Evolutionary conservation across 2,329 filamentous ascomycete species (phyloP), one percentile per base, ranked within the genome.

Genomic region (Apiospora kogelbergensis): DNA sequence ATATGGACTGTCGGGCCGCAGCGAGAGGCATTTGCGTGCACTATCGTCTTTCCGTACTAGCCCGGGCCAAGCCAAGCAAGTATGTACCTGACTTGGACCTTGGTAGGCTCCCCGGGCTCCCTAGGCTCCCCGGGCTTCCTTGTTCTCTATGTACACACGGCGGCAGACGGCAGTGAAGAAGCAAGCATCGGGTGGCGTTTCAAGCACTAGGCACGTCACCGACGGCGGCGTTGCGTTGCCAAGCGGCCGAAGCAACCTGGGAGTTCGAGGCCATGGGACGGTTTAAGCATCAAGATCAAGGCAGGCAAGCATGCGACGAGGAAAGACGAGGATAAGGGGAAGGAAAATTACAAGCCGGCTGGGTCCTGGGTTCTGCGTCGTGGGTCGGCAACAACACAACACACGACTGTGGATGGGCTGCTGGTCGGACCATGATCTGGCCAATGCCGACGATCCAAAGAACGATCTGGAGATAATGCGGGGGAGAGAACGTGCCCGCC

Each of bases 1-100:
- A 75, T 80, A 77, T 80, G 79, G 79, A 73, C 73, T 77, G 75
- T 80, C 79, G 79, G 79, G 68, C 78, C 78, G 78, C 67, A 68
- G 70, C 73, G 74, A 75, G 71, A 60, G 20, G n/a, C 30, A 37
- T 26, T 22, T 20, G 37, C 40, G 26, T 37, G 13, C 53, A 30
- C 30, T 60, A n/a, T 33, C 13, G 15, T 37, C 13, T n/a, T n/a
- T 37, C 53, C 17, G 30, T 60, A 22, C 30, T 37, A n/a, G 53
- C 26, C 6, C 20, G 26, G 20, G 15, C 26, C 48, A 9, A 17
- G 15, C 48, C 15, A 57, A 33, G 48, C 17, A 17, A 24, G 3
- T n/a, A 40, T 40, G 37, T 42, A 42, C 13, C 40, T 42, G 40
- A 42, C 11, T 13, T 13, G 15, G 15, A 13, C 2, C 40, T 42